Base-by-base conservation (phyloP, 2,329 filamentous ascomycete genomes). In the Stagonosporopsis chrysanthemi region DNA sequence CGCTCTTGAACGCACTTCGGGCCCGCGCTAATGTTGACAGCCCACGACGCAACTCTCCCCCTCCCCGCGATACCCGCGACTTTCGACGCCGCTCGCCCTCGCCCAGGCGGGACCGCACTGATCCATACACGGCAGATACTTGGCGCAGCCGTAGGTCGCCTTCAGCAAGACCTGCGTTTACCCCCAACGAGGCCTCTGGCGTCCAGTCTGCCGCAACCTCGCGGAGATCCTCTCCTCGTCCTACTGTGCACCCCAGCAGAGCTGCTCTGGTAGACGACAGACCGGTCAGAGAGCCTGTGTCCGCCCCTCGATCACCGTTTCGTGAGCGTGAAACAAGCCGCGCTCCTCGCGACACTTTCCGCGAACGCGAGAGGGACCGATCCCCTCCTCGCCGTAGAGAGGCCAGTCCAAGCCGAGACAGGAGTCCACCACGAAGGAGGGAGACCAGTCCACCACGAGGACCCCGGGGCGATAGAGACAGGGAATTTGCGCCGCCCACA, bases 181-280 rank as follows among this genome's bases (percentile, higher is more conserved):
- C 78, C 19, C 81, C 81, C 31, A 80, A 79, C 36, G 80, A 82
- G 47, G 78, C 80, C 39, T 85, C 83, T 22, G 82, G 80, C 22
- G 76, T 81, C 53, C 83, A 81, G 36, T 88, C 86, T 8, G 81
- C 76, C 19, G 74, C 81, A 19, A 86, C 83, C 28, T 88, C 86
- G 22, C 82, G 85, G 54, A 81, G 85, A 45, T 87, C 87, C 8
- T 88, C 87, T 6, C 87, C 87, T 15, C 54, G 54, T 6, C 83
- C 79, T 24, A 73, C 78, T 12, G 74, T 83, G 14, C 84, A 86
- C 65, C 80, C 81, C 15, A 86, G 85, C 62, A 80, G 83, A 63
- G 69, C 79, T 46, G 79, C 77, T 44, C 67, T 80, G 17, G 70
- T 78, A 51, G 67, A 69, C 14, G 67, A 70, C 2, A 58, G 61